A percentile compares a stretch with the other conserved stretches of the same genome.
phyloP scores from a whole-genome alignment of 768 basidiomycete species.

The Mycena vulgaris region DNA sequence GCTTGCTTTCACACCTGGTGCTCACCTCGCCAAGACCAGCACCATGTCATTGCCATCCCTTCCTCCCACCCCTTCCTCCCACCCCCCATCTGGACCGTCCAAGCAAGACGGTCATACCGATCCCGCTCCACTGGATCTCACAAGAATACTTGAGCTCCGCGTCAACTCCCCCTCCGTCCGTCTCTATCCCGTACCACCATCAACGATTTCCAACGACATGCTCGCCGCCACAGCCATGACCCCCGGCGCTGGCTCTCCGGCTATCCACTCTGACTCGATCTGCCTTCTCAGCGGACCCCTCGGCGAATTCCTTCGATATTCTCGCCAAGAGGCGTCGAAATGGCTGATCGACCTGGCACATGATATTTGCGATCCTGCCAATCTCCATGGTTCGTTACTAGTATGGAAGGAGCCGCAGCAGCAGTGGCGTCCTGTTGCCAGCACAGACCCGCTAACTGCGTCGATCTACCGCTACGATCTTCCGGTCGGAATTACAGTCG shows the following conservation, averaged over 20 bases:
- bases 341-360: background rate
- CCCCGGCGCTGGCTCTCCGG: slow-evolving; percentile 1
- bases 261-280: background rate
- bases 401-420: background rate
- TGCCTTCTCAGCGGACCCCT: background rate
- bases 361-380: background rate
- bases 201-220: slow-evolving; percentile 12
- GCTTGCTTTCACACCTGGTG: no score
- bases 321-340: background rate
- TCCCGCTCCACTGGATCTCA: slow-evolving; percentile 7
- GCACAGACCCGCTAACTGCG: background rate
- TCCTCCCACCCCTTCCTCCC: slow-evolving; percentile 6
- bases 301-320: background rate
- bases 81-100: slow-evolving; percentile 21
- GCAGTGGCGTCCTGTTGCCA: background rate
- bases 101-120: slow-evolving; percentile 10
- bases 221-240: slow-evolving; percentile 16
- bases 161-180: slow-evolving; percentile 7
- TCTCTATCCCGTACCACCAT: slow-evolving; percentile 15
- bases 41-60: slow-evolving; percentile 14
- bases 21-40: slow-evolving; percentile 5
- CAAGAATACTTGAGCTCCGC: slow-evolving; percentile 6
- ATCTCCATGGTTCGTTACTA: background rate
- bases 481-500: background rate
- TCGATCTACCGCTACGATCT: background rate